These are phyloP conservation scores for Phytophthora pisi DNA, from an alignment of 352 stramenopile genomes.

Conservation along the genomic window DNA sequence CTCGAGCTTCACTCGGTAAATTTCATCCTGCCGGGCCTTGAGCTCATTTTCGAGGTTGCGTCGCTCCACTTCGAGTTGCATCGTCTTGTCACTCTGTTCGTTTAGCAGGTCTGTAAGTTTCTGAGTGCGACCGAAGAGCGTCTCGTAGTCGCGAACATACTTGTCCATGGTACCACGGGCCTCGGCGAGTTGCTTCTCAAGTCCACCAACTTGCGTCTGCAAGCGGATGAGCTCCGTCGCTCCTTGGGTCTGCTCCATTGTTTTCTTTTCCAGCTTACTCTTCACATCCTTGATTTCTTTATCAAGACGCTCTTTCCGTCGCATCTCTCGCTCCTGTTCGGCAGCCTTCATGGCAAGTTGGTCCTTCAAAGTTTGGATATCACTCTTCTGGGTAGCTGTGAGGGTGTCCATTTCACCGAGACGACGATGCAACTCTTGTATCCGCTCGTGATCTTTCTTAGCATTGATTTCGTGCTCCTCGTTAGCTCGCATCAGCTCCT, in stretches of 20 bases:
- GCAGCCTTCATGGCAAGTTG: slow-evolving; percentile 87
- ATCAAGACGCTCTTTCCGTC: slow-evolving; percentile 90
- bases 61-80: slow-evolving; percentile 82
- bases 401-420: slow-evolving; percentile 66
- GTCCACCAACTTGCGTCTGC: slow-evolving; percentile 68
- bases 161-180: slow-evolving; percentile 91
- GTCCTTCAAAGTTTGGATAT: slow-evolving; percentile 88
- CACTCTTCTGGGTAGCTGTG: slow-evolving; percentile 57
- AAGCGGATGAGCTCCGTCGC: slow-evolving; percentile 59
- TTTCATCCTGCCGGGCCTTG: slow-evolving; percentile 86
- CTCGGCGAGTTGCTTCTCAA: slow-evolving; percentile 90
- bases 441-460: slow-evolving; percentile 81
- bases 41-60: slow-evolving; percentile 86
- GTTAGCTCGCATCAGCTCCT: slow-evolving; percentile 88
- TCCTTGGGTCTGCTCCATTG: slow-evolving; percentile 55
- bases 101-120: slow-evolving; percentile 94
- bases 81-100: slow-evolving; percentile 90
- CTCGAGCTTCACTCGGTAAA: slow-evolving; percentile 85
- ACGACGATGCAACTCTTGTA: slow-evolving; percentile 81
- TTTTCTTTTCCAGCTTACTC: slow-evolving; percentile 89
- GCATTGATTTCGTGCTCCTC: slow-evolving; percentile 84
- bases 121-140: slow-evolving; percentile 88
- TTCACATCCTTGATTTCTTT: slow-evolving; percentile 93
- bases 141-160: slow-evolving; percentile 94
- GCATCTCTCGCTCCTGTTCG: slow-evolving; percentile 83